Conservation (phyloP, 2,329 filamentous ascomycete species). For the Fusarium nisikadoi region DNA sequence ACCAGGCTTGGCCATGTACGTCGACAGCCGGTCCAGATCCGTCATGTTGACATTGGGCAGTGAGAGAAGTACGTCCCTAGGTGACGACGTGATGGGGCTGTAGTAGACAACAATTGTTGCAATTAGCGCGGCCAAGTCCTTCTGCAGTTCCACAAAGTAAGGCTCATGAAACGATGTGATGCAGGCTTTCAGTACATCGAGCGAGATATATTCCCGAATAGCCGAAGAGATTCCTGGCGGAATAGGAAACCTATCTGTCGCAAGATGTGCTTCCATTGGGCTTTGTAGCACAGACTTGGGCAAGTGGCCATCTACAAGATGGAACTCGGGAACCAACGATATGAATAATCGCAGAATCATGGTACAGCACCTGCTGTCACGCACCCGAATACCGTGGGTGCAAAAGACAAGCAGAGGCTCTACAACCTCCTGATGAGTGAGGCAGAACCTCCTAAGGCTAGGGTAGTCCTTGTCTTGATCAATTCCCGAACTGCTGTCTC, state of each 20-base stretch:
- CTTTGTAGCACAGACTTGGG: conserved; percentile 39
- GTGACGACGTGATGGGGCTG: conserved; percentile 73
- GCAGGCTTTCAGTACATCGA: conserved; percentile 88
- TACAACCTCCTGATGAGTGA: conserved; percentile 80
- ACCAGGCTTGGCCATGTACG: conserved; percentile 66
- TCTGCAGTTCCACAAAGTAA: conserved; percentile 96
- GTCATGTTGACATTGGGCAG: conserved; percentile 79
- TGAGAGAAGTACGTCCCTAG: conserved; percentile 78
- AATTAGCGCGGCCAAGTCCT: conserved; percentile 88
- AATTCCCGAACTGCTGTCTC: conserved; percentile 40
- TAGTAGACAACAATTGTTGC: conserved; percentile 86
- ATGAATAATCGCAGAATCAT: conserved; percentile 89
- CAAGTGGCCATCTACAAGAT: conserved; percentile 60
- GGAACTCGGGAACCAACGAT: conserved; percentile 84
- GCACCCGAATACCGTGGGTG: conserved; percentile 88
- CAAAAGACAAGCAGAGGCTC: conserved; percentile 92
- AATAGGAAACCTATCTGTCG: conserved; percentile 58
- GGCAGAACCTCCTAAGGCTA: conserved; percentile 82
- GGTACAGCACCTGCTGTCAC: conserved; percentile 87
- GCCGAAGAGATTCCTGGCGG: conserved; percentile 66
- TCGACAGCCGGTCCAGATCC: conserved; percentile 73
- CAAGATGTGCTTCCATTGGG: conserved; percentile 43
- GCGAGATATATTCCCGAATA: conserved; percentile 89
- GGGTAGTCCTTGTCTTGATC: conserved; percentile 56
- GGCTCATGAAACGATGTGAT: conserved; percentile 92